Conservation (phyloP, 2,329 filamentous ascomycete species). For the Pseudogymnoascus sp. region DNA sequence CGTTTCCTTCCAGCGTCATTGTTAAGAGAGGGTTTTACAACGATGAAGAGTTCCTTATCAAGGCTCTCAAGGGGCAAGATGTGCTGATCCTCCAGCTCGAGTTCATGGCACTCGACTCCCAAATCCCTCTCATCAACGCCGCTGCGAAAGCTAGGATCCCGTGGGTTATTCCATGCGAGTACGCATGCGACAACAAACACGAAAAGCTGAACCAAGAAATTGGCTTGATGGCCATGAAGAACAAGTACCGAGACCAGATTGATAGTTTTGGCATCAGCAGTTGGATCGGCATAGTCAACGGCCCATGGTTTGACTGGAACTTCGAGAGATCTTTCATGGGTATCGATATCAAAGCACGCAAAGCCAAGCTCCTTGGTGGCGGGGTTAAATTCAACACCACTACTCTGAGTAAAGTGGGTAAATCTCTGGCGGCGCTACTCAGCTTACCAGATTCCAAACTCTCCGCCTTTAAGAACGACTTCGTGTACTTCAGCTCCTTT, state of each 20-base stretch:
- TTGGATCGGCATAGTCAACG: slow-evolving; percentile 35
- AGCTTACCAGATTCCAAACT: slow-evolving; percentile 33
- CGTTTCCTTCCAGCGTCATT: slow-evolving; percentile 34
- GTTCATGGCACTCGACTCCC: slow-evolving; percentile 19
- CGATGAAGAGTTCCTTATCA: slow-evolving; percentile 32
- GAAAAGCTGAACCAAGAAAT: slow-evolving; percentile 28
- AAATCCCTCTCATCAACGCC: slow-evolving; percentile 40
- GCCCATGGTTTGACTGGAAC: slow-evolving; percentile 48
- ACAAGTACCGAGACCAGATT: slow-evolving; percentile 30
- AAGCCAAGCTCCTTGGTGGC: slow-evolving; percentile 43
- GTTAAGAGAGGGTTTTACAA: slow-evolving; percentile 41
- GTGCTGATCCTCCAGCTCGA: slow-evolving; percentile 36
- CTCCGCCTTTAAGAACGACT: slow-evolving; percentile 33
- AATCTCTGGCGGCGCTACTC: slow-evolving; percentile 44
- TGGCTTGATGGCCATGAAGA: slow-evolving; percentile 14
- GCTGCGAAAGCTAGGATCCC: slow-evolving; percentile 44
- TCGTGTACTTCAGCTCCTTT: slow-evolving; percentile 38
- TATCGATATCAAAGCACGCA: slow-evolving; percentile 39
- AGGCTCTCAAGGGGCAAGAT: slow-evolving; percentile 34
- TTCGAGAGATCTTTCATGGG: slow-evolving; percentile 37
- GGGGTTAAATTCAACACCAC: slow-evolving; percentile 38
- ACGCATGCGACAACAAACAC: slow-evolving; percentile 29
- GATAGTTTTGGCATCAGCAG: slow-evolving; percentile 31
- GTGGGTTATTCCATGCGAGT: slow-evolving; percentile 47
- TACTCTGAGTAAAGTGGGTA: slow-evolving; percentile 45